A percentile compares a stretch with the other conserved stretches of the same genome.
Evolutionary conservation across 2,329 filamentous ascomycete genomes (phyloP).

Genomic region (Scytalidium sp.): DNA sequence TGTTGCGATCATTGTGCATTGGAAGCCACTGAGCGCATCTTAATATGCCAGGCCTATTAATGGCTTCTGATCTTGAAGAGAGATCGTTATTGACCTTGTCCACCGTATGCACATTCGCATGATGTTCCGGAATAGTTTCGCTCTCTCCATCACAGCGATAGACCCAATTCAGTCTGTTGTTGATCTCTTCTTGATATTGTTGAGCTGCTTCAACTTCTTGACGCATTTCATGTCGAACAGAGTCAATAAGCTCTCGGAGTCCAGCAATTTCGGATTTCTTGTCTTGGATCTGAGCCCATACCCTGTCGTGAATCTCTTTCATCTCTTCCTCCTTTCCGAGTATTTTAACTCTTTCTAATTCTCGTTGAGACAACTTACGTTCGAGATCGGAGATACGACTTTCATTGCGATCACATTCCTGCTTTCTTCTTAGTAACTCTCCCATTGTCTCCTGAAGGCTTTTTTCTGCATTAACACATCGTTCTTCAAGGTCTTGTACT

Average conservation of each 20-base stretch:
- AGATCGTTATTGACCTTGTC: too few relatives aligned
- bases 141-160: not conserved
- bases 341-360: not conserved
- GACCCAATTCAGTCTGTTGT: not conserved
- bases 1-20: too few relatives aligned
- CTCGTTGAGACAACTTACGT: not conserved
- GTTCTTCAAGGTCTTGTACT: not conserved
- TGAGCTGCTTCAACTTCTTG: not conserved
- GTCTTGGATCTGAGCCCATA: not conserved
- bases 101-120: not conserved
- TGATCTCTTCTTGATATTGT: not conserved
- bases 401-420: not conserved
- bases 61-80: too few relatives aligned
- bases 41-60: too few relatives aligned
- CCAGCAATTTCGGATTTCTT: not conserved
- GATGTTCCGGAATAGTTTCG: not conserved
- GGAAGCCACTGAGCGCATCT: too few relatives aligned
- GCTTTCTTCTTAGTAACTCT: not conserved
- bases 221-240: not conserved
- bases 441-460: not conserved
- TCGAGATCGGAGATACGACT: not conserved
- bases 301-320: not conserved
- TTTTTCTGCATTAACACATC: not conserved
- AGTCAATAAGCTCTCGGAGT: not conserved
- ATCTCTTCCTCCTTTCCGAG: not conserved